Conservation (phyloP, 169 alveolate species). For the Eimeria acervulina region DNA sequence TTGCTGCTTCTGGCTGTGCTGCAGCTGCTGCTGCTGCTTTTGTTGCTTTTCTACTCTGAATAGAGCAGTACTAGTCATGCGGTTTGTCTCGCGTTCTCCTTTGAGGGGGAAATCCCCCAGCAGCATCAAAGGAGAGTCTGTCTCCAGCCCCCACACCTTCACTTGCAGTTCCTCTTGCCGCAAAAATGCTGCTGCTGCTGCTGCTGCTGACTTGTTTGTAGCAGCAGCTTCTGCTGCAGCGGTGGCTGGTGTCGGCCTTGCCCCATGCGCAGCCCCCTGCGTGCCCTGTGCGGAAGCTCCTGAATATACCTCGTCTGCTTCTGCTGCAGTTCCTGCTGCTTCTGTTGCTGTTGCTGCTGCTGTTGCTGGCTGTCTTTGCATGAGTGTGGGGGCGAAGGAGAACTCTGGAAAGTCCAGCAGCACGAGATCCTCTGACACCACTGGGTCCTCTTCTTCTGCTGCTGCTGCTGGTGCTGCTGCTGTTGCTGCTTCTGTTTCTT, state of each 20-base stretch:
- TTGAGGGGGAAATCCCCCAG: conserved; percentile 37
- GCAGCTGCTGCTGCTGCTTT: conserved; percentile 56
- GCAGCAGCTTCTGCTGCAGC: background rate
- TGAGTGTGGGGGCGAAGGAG: conserved; percentile 55
- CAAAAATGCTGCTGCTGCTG: conserved; percentile 68
- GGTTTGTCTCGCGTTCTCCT: conserved; percentile 20
- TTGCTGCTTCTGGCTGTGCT: conserved; percentile 31
- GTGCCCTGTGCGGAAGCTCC: background rate
- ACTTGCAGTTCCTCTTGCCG: conserved; percentile 27
- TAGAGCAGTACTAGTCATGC: conserved; percentile 9
- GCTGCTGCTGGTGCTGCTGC: conserved; percentile 61
- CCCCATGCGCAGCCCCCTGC: background rate
- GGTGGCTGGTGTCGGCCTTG: background rate
- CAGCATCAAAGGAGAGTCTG: conserved; percentile 28
- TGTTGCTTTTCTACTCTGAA: conserved; percentile 21
- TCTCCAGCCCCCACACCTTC: conserved; percentile 55
- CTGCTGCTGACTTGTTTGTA: background rate
- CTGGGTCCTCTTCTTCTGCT: conserved; percentile 31
- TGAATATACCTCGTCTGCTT: background rate
- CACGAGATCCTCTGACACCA: conserved; percentile 55
- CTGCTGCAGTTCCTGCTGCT: conserved; percentile 3
- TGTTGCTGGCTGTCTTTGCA: background rate
- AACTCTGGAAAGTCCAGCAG: conserved; percentile 72
- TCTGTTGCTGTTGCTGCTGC: background rate
- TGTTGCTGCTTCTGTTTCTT: conserved; percentile 12